Evolutionary conservation across 129 eudicot species (phyloP).

Genomic region (Silybum marianum): DNA sequence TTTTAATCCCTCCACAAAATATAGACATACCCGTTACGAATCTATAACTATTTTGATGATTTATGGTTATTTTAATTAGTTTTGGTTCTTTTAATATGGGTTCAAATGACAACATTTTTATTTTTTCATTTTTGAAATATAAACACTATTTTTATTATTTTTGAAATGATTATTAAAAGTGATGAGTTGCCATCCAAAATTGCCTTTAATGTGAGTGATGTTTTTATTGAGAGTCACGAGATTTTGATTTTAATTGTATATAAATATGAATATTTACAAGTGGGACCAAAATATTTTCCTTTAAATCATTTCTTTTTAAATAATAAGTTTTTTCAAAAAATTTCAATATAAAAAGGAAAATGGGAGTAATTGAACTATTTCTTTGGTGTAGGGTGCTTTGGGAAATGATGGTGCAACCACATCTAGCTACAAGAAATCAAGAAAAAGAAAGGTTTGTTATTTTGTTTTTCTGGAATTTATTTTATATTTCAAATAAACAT

Average conservation of each 20-base stretch:
- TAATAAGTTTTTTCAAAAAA: neutral
- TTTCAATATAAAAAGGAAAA: neutral
- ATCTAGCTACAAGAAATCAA: slow-evolving; percentile 41
- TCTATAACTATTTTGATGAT: too few species aligned
- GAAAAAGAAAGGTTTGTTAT: slow-evolving; percentile 46
- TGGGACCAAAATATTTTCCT: slow-evolving; percentile 17
- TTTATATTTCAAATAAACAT: neutral
- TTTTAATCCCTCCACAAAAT: too few species aligned
- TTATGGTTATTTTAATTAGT: too few species aligned
- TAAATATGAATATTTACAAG: neutral
- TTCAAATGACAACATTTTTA: too few species aligned
- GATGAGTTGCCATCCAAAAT: neutral
- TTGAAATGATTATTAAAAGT: neutral
- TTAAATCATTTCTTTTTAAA: too few species aligned
- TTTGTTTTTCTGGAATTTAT: neutral
- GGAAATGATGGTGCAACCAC: slow-evolving; percentile 40
- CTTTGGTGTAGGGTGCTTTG: slow-evolving; percentile 31
- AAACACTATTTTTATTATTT: neutral
- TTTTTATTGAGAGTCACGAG: slow-evolving; percentile 26
- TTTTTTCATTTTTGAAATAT: too few species aligned
- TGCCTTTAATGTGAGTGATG: slow-evolving; percentile 5
- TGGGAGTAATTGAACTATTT: neutral
- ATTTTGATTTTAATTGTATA: neutral
- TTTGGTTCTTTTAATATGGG: too few species aligned
- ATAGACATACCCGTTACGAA: too few species aligned